Conservation (phyloP, 805 yeast genomes). For the Tetrapisispora fleetii region DNA sequence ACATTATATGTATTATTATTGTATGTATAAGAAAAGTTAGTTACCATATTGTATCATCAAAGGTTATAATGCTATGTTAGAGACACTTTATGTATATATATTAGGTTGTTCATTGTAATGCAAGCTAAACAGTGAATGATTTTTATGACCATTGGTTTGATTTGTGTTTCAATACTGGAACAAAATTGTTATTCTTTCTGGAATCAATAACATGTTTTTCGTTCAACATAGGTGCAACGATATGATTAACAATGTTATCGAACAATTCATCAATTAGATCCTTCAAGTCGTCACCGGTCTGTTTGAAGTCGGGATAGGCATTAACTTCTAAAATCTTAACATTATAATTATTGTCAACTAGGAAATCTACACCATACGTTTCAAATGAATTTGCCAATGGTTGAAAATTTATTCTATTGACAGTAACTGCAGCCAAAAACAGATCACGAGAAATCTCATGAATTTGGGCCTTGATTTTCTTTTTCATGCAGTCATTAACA, state of each 20-base stretch:
- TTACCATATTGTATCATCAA: too few relatives aligned
- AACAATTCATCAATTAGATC: conserved; percentile 57
- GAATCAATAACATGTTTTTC: conserved; percentile 7
- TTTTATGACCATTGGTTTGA: conserved; percentile 29
- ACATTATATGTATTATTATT: too few relatives aligned
- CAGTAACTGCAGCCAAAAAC: conserved; percentile 70
- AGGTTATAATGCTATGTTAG: too few relatives aligned
- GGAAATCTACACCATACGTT: conserved; percentile 79
- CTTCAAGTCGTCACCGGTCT: conserved; percentile 75
- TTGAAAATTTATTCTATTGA: conserved; percentile 76
- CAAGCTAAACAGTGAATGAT: background rate
- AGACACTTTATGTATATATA: too few relatives aligned
- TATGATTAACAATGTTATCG: conserved; percentile 39
- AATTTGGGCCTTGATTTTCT: conserved; percentile 43
- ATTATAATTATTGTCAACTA: conserved; percentile 46
- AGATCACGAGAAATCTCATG: conserved; percentile 55
- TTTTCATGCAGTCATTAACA: conserved; percentile 29
- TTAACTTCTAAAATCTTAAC: conserved; percentile 76
- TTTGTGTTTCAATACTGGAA: conserved; percentile 33
- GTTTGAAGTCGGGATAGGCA: conserved; percentile 93
- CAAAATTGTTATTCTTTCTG: conserved; percentile 20
- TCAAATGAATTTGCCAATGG: conserved; percentile 78
- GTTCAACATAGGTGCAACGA: conserved; percentile 42
- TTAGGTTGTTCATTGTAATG: background rate
- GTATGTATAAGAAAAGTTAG: too few relatives aligned